phyloP scores from a whole-genome alignment of 495 filamentous ascomycete genomes.

The Penicillium egyptiacum region DNA sequence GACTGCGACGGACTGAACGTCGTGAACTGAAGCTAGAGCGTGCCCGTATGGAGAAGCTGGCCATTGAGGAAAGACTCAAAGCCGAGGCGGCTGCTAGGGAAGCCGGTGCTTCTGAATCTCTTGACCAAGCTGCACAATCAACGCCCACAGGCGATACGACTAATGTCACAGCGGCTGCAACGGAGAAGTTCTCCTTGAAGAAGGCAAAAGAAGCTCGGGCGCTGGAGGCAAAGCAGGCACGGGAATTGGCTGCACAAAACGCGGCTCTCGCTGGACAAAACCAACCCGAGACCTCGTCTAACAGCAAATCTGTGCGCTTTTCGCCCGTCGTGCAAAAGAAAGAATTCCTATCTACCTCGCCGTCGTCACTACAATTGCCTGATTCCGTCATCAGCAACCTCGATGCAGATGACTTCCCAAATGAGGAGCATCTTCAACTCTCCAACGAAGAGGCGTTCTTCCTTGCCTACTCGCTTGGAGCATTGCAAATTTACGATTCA shows the following conservation, averaged over 20 bases:
- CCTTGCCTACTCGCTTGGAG: constrained; percentile 76
- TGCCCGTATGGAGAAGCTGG: constrained; percentile 78
- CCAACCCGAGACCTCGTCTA: constrained; percentile 17
- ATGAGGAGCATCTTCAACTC: constrained; percentile 91
- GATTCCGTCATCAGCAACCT: constrained; percentile 27
- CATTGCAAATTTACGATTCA: constrained; percentile 62
- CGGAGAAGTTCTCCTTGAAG: constrained; percentile 44
- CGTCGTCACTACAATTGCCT: constrained; percentile 29
- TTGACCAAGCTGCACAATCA: constrained; percentile 13
- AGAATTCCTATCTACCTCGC: constrained; percentile 50
- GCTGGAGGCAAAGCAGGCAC: constrained; percentile 32
- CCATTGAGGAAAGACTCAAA: constrained; percentile 67
- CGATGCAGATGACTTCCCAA: constrained; percentile 46
- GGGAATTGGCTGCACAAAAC: constrained; percentile 22
- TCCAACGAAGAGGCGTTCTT: constrained; percentile 92
- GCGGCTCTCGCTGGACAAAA: constrained; percentile 11
- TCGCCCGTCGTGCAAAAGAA: constrained; percentile 60
- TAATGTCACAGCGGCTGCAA: constrained; percentile 19
- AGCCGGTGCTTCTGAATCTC: constrained; percentile 11
- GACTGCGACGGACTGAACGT: constrained; percentile 72
- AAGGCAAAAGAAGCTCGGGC: constrained; percentile 42
- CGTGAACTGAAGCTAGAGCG: constrained; percentile 83
- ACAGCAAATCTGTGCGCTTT: constrained; percentile 63
- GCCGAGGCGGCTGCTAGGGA: constrained; percentile 56
- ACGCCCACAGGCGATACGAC: constrained; percentile 17